Conservation (phyloP, 1,139 yeast species). For the Lodderomyces beijingensis region DNA sequence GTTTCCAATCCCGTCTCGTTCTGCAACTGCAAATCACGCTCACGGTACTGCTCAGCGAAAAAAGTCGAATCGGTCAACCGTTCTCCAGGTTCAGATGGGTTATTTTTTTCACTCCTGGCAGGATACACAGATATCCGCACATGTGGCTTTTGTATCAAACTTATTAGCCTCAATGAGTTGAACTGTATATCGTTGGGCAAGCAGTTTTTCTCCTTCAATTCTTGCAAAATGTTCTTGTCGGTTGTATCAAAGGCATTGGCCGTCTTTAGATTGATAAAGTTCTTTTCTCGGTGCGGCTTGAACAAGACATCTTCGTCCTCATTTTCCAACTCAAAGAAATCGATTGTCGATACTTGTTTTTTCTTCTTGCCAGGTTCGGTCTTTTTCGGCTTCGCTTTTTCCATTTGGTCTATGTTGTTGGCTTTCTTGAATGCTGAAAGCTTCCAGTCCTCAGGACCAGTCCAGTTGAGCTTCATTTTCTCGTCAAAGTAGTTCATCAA, state of each 20-base stretch:
- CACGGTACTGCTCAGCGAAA: slow-evolving; percentile 67
- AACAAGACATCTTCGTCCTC: slow-evolving; percentile 47
- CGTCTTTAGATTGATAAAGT: slow-evolving; percentile 22
- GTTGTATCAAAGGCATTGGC: slow-evolving; percentile 11
- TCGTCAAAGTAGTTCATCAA: slow-evolving; percentile 79
- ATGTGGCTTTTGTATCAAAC: slow-evolving; percentile 66
- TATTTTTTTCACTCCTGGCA: slow-evolving; percentile 8
- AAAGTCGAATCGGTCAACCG: slow-evolving; percentile 57
- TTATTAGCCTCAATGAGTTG: slow-evolving; percentile 63
- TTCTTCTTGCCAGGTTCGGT: slow-evolving; percentile 15
- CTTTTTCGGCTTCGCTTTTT: slow-evolving; percentile 6
- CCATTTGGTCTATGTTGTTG: slow-evolving; percentile 15
- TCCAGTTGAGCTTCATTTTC: slow-evolving; percentile 67
- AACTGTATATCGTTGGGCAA: slow-evolving; percentile 76
- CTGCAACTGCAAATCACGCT: slow-evolving; percentile 18
- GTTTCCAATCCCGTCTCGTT: slow-evolving; percentile 18
- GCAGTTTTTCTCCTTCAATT: slow-evolving; percentile 36
- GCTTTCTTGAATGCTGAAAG: slow-evolving; percentile 51
- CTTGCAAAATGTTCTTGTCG: slow-evolving; percentile 1
- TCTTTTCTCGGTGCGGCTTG: slow-evolving; percentile 36
- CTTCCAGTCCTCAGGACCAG: slow-evolving; percentile 95
- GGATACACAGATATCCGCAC: slow-evolving; percentile 33
- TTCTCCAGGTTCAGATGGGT: slow-evolving; percentile 1
- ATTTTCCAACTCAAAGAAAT: slow-evolving; percentile 43
- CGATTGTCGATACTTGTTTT: slow-evolving; percentile 36